These are phyloP conservation scores for Eucalyptus dawsonii DNA, from an alignment of 345 rosid species.

Conservation along the genomic window DNA sequence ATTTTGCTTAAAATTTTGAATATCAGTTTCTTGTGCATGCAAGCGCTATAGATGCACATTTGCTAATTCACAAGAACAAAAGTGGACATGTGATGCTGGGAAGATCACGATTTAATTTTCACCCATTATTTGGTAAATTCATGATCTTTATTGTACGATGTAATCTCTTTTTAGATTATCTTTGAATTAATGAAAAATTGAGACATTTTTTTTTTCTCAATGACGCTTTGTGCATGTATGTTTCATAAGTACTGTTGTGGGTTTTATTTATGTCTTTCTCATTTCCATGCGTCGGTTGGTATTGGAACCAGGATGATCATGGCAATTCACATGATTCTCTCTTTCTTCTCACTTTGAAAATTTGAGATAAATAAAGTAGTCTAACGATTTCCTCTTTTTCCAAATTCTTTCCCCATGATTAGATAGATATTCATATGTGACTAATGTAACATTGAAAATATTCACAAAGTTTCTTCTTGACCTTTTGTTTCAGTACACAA, in stretches of 20 bases:
- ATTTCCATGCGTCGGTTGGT: not conserved
- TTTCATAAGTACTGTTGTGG: rapidly evolving
- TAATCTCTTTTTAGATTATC: not conserved
- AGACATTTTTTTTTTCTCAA: not conserved
- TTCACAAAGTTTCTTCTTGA: not conserved
- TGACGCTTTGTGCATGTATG: not conserved
- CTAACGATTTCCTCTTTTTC: not conserved
- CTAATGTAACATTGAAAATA: not conserved
- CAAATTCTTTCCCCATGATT: not conserved
- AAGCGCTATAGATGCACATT: not conserved
- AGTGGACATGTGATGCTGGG: not conserved
- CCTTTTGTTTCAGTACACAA: not conserved
- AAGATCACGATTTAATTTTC: not conserved
- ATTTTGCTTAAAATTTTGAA: not conserved
- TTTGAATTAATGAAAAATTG: not conserved
- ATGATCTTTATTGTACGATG: not conserved
- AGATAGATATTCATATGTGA: not conserved
- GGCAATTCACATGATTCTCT: not conserved
- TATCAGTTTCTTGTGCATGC: not conserved
- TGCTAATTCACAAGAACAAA: not conserved
- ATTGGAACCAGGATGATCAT: not conserved
- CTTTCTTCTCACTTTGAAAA: no score
- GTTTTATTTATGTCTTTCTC: not conserved
- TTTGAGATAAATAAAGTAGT: no score
- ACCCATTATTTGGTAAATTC: not conserved